Base-by-base conservation (phyloP, 352 stramenopile genomes). In the Aphanomyces invadans region DNA sequence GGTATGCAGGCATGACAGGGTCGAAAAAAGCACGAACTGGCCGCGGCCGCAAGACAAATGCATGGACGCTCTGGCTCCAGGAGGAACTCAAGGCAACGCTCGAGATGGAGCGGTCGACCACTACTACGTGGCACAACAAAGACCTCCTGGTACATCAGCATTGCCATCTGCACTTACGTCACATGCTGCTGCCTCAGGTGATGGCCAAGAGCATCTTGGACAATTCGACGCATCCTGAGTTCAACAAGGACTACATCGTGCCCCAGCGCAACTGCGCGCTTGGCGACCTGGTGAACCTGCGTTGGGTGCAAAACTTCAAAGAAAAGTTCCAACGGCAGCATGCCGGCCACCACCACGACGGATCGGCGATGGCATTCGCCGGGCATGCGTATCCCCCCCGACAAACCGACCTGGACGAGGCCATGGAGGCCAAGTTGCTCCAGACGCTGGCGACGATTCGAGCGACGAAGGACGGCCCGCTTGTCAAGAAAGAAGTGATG, bases 161-260 rank as follows among this genome's bases (percentile, higher is more conserved):
- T 54, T 28, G 21, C 29, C 44, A n/a, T 52, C 44, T 52, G 9
- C 23, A 25, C 9, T 4, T 23, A 15, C 19, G 21, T 28, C 21
- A 38, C 12, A 38, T 38, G 49, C 17, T 4, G n/a, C 23, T 32
- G 12, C n/a, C 29, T n/a, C 36, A 57, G 49, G 49, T n/a, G 19
- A 52, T 64, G 55, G 55, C 55, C 36, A 64, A 64, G 55, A 46
- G 11, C 21, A 45, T 64, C 39, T 21, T 64, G 31, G 55, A 64
- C 19, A 46, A 45, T 4, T 64, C 55, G 17, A 64, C 39, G 10
- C 55, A 64, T 28, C 55, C 55, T 12, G 38, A 33, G n/a, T 64
- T 51, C 55, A 64, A 64, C 55, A 64, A 64, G 38, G 55, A 64
- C 36, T 64, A 53, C 33, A 51, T 64, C 32, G 38, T 64, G 4